Conservation (phyloP, 1,139 yeast genomes). For the Taphrina wiesneri region DNA sequence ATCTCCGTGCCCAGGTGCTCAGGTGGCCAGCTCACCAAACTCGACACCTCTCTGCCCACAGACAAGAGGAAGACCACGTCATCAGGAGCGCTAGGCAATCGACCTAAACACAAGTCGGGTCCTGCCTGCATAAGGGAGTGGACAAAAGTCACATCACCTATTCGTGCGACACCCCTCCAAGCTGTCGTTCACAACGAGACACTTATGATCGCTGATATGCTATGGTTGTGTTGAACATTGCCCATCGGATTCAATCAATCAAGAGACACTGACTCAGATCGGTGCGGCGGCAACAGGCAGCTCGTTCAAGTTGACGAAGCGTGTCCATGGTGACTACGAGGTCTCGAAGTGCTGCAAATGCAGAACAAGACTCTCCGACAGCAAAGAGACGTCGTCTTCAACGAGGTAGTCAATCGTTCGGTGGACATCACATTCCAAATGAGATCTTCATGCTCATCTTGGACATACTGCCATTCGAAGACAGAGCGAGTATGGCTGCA, state of each 20-base stretch:
- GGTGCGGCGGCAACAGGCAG: no score
- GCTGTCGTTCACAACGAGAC: no score
- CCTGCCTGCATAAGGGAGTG: no score
- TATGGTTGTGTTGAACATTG: no score
- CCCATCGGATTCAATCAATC: no score
- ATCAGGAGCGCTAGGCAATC: neutral
- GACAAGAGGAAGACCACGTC: neutral
- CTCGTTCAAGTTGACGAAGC: no score
- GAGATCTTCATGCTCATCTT: conserved; percentile 24
- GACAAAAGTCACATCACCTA: no score
- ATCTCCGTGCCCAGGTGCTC: neutral
- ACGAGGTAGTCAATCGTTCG: neutral
- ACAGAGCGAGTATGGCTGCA: conserved; percentile 11
- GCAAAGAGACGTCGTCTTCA: neutral
- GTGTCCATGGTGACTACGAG: neutral
- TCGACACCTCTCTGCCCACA: neutral
- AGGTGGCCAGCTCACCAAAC: neutral
- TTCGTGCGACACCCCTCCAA: no score
- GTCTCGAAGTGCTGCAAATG: neutral
- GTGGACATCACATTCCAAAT: conserved; percentile 14
- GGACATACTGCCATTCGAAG: conserved; percentile 12
- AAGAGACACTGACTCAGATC: no score
- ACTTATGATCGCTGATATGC: no score
- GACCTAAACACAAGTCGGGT: no score
- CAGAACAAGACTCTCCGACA: neutral